Base-by-base conservation (phyloP, 495 filamentous ascomycete genomes). In the Penicillium steckii region DNA sequence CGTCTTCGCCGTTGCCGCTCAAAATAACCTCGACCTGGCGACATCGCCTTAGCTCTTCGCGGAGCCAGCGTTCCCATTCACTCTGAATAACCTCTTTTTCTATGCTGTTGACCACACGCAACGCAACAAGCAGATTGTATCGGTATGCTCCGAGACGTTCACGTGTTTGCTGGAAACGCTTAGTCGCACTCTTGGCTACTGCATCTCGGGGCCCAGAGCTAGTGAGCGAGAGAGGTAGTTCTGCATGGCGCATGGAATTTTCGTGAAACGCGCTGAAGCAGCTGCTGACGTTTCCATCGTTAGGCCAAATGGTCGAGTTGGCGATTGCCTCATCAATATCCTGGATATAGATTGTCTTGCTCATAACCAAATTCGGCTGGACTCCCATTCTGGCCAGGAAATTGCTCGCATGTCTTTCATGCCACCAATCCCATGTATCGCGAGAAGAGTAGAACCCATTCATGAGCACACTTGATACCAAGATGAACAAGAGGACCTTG, bases 51-150 rank as follows among this genome's bases (percentile, higher is more conserved):
- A 76, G 78, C 71, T 97, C 92, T 33, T 85, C 83, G 4, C 74
- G 63, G 13, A 97, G 77, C 91, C 91, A 97, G 33, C 86, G 86
- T 71, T 95, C 91, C 86, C 89, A 98, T 72, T 97, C 92, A 2
- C 82, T 85, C 48, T 80, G 77, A 49, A 97, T 55, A 63, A 95
- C 85, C 65, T 97, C 93, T 45, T 76, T 71, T 73, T 98, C 94
- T 8, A 97, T 83, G 37, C 79, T 85, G 65, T 97, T 96, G 44
- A 98, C 85, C 3, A 97, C 80, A 5, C 92, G 85, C 71, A 97
- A 80, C 13, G 91, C 91, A 4, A 98, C 91, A 1, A 97, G 74
- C 18, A 97, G 77, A 60, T 97, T 90, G 62, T 98, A 90, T n/a
- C 94, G 81, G 66, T 96, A 93, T 10, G 80, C 69, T 8, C 87